Conservation (phyloP, 73 alveolate species). For the Paramecium biaurelia region DNA sequence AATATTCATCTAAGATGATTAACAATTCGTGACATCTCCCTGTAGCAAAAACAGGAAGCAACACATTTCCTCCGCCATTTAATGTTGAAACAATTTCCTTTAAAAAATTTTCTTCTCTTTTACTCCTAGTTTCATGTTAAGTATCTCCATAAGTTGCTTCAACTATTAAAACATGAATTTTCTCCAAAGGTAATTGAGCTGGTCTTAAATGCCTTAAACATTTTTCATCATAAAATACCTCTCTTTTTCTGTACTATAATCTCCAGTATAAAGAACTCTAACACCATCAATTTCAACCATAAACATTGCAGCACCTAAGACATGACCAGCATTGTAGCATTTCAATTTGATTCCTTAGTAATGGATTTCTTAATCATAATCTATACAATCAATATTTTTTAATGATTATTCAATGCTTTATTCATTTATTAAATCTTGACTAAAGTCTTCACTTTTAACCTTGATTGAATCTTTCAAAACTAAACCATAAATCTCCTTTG, state of each 20-base stretch:
- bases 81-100: constrained; percentile 93
- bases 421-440: constrained; percentile 80
- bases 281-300: constrained; percentile 98
- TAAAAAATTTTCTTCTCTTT: constrained; percentile 94
- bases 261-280: constrained; percentile 99
- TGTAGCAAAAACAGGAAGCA: constrained; percentile 98
- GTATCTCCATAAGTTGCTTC: constrained; percentile 99
- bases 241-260: constrained; percentile 98
- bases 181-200: constrained; percentile 98
- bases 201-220: constrained; percentile 92
- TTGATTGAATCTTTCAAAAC: constrained; percentile 57
- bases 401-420: constrained; percentile 85
- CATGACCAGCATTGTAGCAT: constrained; percentile 99
- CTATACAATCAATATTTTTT: constrained; percentile 89
- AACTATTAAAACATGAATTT: constrained; percentile 95
- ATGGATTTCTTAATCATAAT: constrained; percentile 96
- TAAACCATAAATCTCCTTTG: constrained; percentile 94
- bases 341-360: constrained; percentile 94
- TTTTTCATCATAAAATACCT: not conserved
- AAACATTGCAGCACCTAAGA: constrained; percentile 99
- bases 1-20: constrained; percentile 94
- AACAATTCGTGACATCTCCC: constrained; percentile 99
- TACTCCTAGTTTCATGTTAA: constrained; percentile 96
- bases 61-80: constrained; percentile 97
- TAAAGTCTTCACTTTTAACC: constrained; percentile 11